Conservation (phyloP, 1,284 basidiomycete genomes). For the Coniferiporia weirii region DNA sequence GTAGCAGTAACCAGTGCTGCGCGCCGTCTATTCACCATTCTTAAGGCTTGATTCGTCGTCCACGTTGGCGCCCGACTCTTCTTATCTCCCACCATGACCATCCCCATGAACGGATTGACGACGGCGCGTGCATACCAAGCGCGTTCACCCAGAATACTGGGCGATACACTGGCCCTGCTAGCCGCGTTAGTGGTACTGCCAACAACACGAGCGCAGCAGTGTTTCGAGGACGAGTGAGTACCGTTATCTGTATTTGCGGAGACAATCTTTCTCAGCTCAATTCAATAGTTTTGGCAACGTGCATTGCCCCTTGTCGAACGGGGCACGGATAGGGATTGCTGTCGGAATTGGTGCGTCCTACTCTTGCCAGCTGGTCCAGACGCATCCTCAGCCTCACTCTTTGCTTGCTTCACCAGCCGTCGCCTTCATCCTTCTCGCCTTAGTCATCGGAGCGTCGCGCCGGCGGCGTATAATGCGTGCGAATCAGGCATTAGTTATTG, state of each 20-base stretch:
- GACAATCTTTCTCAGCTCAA: not conserved
- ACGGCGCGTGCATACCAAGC: not conserved
- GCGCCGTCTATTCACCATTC: not conserved
- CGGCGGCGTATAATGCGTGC: constrained; percentile 20
- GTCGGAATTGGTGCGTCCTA: constrained; percentile 25
- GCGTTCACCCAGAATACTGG: not conserved
- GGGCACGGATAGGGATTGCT: constrained; percentile 27
- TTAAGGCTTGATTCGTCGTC: not conserved
- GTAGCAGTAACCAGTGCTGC: not conserved
- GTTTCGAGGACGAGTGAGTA: constrained; percentile 5
- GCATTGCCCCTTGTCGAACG: constrained; percentile 25
- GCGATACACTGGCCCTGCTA: not conserved
- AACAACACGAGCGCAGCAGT: not conserved
- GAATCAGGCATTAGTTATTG: constrained; percentile 24
- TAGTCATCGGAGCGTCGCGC: constrained; percentile 19
- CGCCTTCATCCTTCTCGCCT: constrained; percentile 19
- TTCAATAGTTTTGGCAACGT: constrained; percentile 21
- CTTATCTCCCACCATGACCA: not conserved
- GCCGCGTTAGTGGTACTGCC: constrained; percentile 2
- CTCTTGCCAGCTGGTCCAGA: not conserved
- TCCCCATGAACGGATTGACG: not conserved
- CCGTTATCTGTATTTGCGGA: not conserved
- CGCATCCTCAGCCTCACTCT: not conserved
- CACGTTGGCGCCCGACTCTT: not conserved
- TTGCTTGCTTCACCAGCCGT: not conserved